Evolutionary conservation across 2,329 filamentous ascomycete genomes (phyloP).

Genomic region (Epichloe glyceriae): DNA sequence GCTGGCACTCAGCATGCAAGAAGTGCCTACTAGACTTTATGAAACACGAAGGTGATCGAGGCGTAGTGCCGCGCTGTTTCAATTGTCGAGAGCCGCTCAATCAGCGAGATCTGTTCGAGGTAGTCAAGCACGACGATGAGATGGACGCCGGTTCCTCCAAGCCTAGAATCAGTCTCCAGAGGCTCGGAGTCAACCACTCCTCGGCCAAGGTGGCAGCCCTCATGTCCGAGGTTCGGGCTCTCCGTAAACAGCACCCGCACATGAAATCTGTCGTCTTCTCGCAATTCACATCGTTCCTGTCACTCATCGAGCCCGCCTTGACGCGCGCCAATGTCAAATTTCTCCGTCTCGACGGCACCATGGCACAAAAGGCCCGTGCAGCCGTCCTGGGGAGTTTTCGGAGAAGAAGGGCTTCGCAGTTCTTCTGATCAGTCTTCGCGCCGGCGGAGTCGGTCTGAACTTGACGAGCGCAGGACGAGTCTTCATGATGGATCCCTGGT

Average conservation of each 20-base stretch:
- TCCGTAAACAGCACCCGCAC: constrained; percentile 51
- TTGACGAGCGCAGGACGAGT: constrained; percentile 79
- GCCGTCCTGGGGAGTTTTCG: constrained; percentile 65
- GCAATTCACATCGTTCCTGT: constrained; percentile 93
- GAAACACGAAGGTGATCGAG: constrained; percentile 68
- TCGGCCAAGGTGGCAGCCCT: constrained; percentile 83
- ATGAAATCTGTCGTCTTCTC: constrained; percentile 91
- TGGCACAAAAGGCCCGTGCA: constrained; percentile 74
- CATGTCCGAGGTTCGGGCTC: constrained; percentile 56
- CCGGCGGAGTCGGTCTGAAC: constrained; percentile 89
- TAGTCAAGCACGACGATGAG: constrained; percentile 62
- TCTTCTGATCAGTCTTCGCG: constrained; percentile 70
- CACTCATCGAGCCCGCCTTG: constrained; percentile 77
- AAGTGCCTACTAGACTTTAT: constrained; percentile 86
- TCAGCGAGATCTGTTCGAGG: constrained; percentile 78
- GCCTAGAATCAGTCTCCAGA: constrained; percentile 45
- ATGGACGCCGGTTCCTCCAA: constrained; percentile 30
- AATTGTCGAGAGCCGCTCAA: constrained; percentile 79
- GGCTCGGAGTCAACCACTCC: constrained; percentile 50
- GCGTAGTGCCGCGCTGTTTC: constrained; percentile 70
- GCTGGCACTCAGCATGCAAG: constrained; percentile 96
- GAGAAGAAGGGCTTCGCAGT: constrained; percentile 50
- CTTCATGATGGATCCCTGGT: constrained; percentile 99
- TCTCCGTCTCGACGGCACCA: constrained; percentile 82
- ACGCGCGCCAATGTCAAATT: constrained; percentile 57